A percentile compares a stretch with the other conserved stretches of the same genome.
These are phyloP conservation scores for Trypanosoma vivax DNA, from an alignment of 208 protist species.

Conservation along the genomic window DNA sequence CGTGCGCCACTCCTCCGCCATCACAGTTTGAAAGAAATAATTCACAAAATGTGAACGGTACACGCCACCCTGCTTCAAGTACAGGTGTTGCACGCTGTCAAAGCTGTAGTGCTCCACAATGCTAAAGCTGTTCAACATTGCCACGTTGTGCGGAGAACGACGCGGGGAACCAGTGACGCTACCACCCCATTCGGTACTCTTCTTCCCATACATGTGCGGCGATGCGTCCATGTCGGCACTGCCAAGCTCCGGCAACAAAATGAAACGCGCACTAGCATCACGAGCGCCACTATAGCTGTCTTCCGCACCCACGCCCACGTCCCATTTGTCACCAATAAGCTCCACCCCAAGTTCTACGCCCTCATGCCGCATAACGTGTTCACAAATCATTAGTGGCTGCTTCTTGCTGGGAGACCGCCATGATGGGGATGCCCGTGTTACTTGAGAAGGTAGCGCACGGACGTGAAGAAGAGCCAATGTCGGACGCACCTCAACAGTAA, in stretches of 20 bases:
- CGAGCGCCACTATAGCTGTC: background rate
- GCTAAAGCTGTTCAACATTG: conserved; percentile 82
- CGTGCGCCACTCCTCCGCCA: conserved; percentile 29
- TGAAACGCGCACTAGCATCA: no score
- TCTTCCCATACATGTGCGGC: no score
- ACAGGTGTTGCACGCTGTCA: conserved; percentile 67
- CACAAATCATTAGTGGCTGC: conserved; percentile 68
- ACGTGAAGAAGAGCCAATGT: conserved; percentile 79
- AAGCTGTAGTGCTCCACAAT: conserved; percentile 79
- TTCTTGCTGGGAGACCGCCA: background rate
- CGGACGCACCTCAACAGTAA: conserved; percentile 63
- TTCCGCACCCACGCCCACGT: conserved; percentile 24
- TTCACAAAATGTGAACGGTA: conserved; percentile 81
- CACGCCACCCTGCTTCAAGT: conserved; percentile 58
- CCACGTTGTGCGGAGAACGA: conserved; percentile 48
- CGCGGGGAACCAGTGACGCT: background rate
- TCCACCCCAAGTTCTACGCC: conserved; percentile 80
- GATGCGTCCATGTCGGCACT: background rate
- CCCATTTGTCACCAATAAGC: conserved; percentile 80
- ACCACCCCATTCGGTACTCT: background rate
- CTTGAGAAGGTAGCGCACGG: conserved; percentile 19
- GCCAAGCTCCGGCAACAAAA: background rate
- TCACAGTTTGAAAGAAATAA: conserved; percentile 59
- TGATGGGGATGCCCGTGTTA: conserved; percentile 4
- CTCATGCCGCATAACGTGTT: conserved; percentile 42